Conservation (phyloP, 345 rosid genomes). For the Excoecaria cochinchinensis region DNA sequence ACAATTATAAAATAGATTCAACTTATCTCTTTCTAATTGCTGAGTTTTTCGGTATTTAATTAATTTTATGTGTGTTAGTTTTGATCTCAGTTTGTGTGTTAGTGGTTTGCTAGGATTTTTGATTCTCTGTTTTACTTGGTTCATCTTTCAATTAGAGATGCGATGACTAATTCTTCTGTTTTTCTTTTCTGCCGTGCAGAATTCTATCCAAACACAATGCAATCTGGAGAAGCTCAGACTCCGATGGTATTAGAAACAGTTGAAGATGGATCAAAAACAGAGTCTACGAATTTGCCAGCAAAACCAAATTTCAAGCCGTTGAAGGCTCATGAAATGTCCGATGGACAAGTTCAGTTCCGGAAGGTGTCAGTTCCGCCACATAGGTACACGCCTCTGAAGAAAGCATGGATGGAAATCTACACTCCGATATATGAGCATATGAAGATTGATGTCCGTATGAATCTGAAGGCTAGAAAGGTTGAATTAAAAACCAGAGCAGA, state of each 20-base stretch:
- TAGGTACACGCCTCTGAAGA: slow-evolving; percentile 78
- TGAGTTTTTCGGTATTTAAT: too few species aligned
- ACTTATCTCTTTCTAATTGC: too few species aligned
- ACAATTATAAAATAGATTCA: too few species aligned
- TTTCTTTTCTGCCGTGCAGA: not conserved
- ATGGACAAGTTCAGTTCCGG: slow-evolving; percentile 66
- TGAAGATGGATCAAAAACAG: not conserved
- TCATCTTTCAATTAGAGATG: too few species aligned
- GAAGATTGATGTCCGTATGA: slow-evolving; percentile 88
- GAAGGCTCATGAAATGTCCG: slow-evolving; percentile 87
- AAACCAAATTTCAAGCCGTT: slow-evolving; percentile 69
- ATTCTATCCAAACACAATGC: slow-evolving; percentile 5
- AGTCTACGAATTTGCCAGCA: slow-evolving; percentile 35
- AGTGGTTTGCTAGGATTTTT: too few species aligned
- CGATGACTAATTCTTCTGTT: too few species aligned
- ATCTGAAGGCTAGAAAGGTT: slow-evolving; percentile 76
- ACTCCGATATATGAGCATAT: slow-evolving; percentile 71
- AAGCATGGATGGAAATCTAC: slow-evolving; percentile 83
- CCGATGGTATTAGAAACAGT: slow-evolving; percentile 52
- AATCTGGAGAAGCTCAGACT: slow-evolving; percentile 5
- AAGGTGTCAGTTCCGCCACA: slow-evolving; percentile 76
- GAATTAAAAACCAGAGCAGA: slow-evolving; percentile 69
- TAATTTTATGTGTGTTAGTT: too few species aligned
- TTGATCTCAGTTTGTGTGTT: too few species aligned
- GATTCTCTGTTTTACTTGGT: too few species aligned